These are phyloP conservation scores for Detonula confervacea DNA, from an alignment of 352 stramenopile genomes.

Conservation along the genomic window DNA sequence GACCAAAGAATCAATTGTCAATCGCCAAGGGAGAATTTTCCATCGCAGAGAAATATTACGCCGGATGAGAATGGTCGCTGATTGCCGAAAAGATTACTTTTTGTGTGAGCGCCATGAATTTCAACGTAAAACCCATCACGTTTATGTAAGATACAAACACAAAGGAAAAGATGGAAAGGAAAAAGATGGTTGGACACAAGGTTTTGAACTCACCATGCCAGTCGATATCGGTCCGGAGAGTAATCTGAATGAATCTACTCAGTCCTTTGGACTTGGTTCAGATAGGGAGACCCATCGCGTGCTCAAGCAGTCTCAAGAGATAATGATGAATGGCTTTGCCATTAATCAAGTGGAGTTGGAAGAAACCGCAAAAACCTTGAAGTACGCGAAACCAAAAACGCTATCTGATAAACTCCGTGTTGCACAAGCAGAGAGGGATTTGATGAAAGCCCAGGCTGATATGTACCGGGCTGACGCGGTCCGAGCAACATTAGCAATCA, in stretches of 20 bases:
- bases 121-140: background rate
- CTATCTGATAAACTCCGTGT: background rate
- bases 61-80: background rate
- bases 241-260: conserved; percentile 1
- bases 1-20: background rate
- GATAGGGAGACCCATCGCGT: conserved; percentile 3
- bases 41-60: conserved; percentile 9
- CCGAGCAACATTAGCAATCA: background rate
- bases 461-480: background rate
- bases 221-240: conserved; percentile 7
- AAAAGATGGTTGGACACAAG: background rate
- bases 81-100: background rate
- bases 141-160: background rate
- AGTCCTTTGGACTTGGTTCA: background rate
- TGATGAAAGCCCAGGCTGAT: background rate
- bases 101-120: conserved; percentile 22
- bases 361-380: background rate
- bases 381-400: background rate
- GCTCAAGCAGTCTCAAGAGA: conserved; percentile 1
- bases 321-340: background rate
- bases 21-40: conserved; percentile 4
- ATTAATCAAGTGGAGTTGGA: background rate
- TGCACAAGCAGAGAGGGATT: conserved; percentile 1
- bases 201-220: conserved; percentile 16
- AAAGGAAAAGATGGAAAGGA: background rate